phyloP scores from a whole-genome alignment of 2,329 filamentous ascomycete genomes.

The Pseudogymnoascus sp. region DNA sequence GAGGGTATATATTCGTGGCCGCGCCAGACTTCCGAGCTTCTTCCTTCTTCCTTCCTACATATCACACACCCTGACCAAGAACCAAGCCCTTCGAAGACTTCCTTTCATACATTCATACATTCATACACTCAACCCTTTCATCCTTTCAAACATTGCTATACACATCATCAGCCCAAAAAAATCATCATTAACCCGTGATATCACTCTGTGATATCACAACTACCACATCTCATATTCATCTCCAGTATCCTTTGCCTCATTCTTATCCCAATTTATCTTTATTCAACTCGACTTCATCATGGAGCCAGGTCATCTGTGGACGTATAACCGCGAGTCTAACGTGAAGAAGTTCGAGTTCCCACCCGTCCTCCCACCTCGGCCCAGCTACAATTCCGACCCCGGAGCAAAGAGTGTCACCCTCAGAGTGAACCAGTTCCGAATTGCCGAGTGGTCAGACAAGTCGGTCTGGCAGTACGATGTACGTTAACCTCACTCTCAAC shows the following conservation, averaged over 20 bases:
- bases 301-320: slow-evolving; percentile 25
- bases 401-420: slow-evolving; percentile 41
- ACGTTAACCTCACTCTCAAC: slow-evolving; percentile 34
- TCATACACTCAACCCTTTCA: neutral
- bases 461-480: slow-evolving; percentile 82
- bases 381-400: slow-evolving; percentile 47
- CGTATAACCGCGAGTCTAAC: slow-evolving; percentile 27
- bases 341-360: slow-evolving; percentile 20
- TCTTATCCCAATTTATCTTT: slow-evolving; percentile 10
- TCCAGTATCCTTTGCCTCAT: slow-evolving; percentile 6
- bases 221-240: slow-evolving; percentile 30
- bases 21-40: neutral
- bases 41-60: neutral
- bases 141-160: neutral
- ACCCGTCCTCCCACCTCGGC: slow-evolving; percentile 36
- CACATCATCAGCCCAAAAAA: neutral
- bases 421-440: slow-evolving; percentile 67
- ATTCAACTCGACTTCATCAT: slow-evolving; percentile 21
- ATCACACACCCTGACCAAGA: neutral
- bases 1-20: neutral
- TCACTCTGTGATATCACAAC: slow-evolving; percentile 11
- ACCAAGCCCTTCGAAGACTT: neutral
- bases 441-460: slow-evolving; percentile 51
- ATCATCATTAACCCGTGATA: neutral
- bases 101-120: neutral